A percentile compares a stretch with the other conserved stretches of the same genome.
These are phyloP conservation scores for Omphalotus olearius DNA, from an alignment of 1,284 basidiomycete genomes.

Conservation along the genomic window DNA sequence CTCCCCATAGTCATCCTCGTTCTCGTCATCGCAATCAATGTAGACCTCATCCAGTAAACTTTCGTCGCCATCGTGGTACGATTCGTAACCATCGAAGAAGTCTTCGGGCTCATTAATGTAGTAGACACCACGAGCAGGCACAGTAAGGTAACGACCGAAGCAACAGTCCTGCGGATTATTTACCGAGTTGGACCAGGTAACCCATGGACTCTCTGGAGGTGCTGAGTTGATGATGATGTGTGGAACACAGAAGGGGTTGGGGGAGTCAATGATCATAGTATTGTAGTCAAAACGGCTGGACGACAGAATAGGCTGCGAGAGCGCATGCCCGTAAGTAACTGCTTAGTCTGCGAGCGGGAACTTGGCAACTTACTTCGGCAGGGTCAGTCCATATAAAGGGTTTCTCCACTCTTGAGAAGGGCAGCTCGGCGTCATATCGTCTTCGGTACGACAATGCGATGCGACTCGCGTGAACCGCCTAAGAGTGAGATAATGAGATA, in stretches of 20 bases:
- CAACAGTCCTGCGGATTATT: conserved; percentile 12
- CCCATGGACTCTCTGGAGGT: conserved; percentile 13
- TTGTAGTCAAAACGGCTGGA: conserved; percentile 1
- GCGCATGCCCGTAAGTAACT: not conserved
- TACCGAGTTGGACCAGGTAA: conserved; percentile 6
- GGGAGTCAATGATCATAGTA: conserved; percentile 12
- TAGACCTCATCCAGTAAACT: not conserved
- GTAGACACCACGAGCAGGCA: conserved; percentile 7
- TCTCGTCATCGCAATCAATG: not conserved
- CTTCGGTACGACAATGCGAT: conserved; percentile 4
- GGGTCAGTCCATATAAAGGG: conserved; percentile 13
- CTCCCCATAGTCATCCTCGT: conserved; percentile 2
- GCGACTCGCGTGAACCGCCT: conserved; percentile 10
- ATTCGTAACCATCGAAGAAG: not conserved
- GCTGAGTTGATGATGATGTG: conserved; percentile 13
- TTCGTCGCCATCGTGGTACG: not conserved
- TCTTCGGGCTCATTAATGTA: conserved; percentile 11
- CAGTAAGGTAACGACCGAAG: conserved; percentile 11
- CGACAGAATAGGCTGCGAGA: conserved; percentile 9
- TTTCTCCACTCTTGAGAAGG: conserved; percentile 10
- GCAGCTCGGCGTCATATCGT: conserved; percentile 10
- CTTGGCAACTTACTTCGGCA: conserved; percentile 10
- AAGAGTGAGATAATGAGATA: not conserved
- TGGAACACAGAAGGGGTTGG: conserved; percentile 12
- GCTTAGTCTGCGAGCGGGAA: not conserved